phyloP scores from a whole-genome alignment of 345 rosid genomes.

The Xanthoceras sorbifolium region DNA sequence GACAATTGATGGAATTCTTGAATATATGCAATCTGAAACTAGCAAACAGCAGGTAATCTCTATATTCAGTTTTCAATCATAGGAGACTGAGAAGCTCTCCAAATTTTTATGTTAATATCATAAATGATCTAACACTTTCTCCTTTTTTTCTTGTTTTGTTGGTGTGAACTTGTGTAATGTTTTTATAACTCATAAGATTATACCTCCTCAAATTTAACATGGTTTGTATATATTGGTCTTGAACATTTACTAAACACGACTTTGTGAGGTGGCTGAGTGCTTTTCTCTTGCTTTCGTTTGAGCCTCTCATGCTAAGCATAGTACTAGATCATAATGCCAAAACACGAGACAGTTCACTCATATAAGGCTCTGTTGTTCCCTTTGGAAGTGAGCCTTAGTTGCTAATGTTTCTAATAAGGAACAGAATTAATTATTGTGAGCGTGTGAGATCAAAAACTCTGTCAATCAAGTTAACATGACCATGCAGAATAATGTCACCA shows the following conservation, averaged over 20 bases:
- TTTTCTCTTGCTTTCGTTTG: not conserved
- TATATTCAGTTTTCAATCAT: not conserved
- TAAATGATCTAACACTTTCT: not conserved
- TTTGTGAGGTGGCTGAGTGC: not conserved
- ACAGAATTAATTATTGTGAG: not conserved
- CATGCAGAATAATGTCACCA: not conserved
- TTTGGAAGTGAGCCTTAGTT: not conserved
- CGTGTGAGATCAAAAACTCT: not conserved
- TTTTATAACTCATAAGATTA: not conserved
- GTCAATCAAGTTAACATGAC: not conserved
- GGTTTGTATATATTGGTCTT: not conserved
- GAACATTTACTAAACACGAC: not conserved
- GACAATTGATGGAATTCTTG: constrained; percentile 76
- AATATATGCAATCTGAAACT: constrained; percentile 55
- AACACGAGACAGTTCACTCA: not conserved
- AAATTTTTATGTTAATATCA: not conserved
- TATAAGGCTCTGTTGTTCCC: not conserved
- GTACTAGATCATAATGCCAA: not conserved
- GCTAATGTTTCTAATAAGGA: not conserved
- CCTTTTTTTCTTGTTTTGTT: not conserved
- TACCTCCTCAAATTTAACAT: not conserved
- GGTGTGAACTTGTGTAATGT: not conserved
- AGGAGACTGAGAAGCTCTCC: constrained; percentile 1
- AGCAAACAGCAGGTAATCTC: constrained; percentile 44
- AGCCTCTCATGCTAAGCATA: not conserved